phyloP scores from a whole-genome alignment of 768 basidiomycete genomes.

The Suillus decipiens region DNA sequence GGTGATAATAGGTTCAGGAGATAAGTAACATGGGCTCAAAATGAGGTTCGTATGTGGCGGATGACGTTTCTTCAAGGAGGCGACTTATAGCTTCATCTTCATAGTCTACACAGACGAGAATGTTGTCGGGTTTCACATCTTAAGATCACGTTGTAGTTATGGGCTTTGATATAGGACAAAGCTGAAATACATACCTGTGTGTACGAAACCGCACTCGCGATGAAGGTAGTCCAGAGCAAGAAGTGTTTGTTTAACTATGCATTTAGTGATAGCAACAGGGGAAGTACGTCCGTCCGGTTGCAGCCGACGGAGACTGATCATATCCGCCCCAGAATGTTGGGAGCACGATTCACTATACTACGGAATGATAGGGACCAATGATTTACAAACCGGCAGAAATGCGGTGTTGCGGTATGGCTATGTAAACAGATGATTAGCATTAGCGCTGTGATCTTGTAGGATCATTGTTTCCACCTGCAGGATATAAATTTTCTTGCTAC shows the following conservation, averaged over 20 bases:
- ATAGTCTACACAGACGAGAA: conserved; percentile 14
- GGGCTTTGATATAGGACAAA: background rate
- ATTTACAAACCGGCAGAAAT: too few species aligned
- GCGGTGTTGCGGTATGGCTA: too few species aligned
- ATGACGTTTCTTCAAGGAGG: conserved; percentile 12
- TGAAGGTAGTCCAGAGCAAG: conserved; percentile 33
- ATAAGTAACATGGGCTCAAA: conserved; percentile 18
- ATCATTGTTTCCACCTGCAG: too few species aligned
- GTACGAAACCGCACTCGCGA: conserved; percentile 14
- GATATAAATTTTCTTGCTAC: too few species aligned
- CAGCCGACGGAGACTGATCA: conserved; percentile 6
- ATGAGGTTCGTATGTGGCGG: conserved; percentile 15
- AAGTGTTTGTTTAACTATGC: conserved; percentile 29
- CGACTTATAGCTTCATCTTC: background rate
- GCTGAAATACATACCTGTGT: background rate
- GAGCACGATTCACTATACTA: too few species aligned
- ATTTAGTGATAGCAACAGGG: conserved; percentile 8
- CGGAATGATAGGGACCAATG: too few species aligned
- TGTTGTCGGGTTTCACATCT: conserved; percentile 29
- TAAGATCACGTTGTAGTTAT: background rate
- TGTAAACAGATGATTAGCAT: too few species aligned
- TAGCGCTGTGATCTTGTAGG: too few species aligned
- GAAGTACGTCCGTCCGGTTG: conserved; percentile 4
- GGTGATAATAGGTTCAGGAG: conserved; percentile 26
- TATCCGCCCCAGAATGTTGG: conserved; percentile 14